Conservation (phyloP, 257 asterid species). For the Lantana camara region DNA sequence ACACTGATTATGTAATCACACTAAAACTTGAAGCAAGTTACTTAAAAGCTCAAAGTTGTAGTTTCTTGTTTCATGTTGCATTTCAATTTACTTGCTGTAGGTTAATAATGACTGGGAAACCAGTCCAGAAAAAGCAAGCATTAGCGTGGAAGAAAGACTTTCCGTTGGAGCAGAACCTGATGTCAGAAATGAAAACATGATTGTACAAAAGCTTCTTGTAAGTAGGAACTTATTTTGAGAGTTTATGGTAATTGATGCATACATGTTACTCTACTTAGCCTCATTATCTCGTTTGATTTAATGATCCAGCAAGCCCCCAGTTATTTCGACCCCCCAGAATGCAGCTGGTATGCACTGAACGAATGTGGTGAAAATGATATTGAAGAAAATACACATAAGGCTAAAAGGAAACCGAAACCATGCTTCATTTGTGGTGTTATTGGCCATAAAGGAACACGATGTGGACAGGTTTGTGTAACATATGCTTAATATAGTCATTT, state of each 20-base stretch:
- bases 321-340: conserved; percentile 29
- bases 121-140: conserved; percentile 28
- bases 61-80: conserved; percentile 14
- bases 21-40: conserved; percentile 11
- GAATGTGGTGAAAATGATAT: conserved; percentile 25
- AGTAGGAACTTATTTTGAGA: conserved; percentile 25
- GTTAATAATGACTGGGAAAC: conserved; percentile 27
- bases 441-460: conserved; percentile 30
- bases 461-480: conserved; percentile 33
- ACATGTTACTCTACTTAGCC: background rate
- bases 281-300: conserved; percentile 15
- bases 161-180: conserved; percentile 13
- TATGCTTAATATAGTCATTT: conserved; percentile 11
- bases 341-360: conserved; percentile 2
- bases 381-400: background rate
- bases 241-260: conserved; percentile 12
- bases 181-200: conserved; percentile 21
- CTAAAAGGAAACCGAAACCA: conserved; percentile 19
- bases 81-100: conserved; percentile 27
- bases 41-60: background rate
- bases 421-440: conserved; percentile 43
- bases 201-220: conserved; percentile 30
- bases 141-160: conserved; percentile 9
- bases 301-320: conserved; percentile 43
- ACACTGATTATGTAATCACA: background rate